Evolutionary conservation across 2,329 filamentous ascomycete species (phyloP).

Genomic region (Malbranchea cinnamomea): DNA sequence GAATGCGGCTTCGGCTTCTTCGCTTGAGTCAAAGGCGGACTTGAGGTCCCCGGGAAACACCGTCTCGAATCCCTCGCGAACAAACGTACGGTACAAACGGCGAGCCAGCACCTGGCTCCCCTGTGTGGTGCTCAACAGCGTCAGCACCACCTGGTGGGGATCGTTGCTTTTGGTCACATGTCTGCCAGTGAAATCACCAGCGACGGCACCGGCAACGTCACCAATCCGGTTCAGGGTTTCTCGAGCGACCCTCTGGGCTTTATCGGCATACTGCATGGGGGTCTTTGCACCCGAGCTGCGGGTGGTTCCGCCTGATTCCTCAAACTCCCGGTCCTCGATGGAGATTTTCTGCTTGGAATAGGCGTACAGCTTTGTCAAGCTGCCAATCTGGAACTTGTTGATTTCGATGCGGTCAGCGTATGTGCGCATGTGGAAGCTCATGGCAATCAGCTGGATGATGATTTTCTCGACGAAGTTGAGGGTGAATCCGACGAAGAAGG

Average conservation of each 20-base stretch:
- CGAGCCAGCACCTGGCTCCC: slow-evolving; percentile 75
- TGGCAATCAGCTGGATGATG: slow-evolving; percentile 85
- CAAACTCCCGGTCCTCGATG: slow-evolving; percentile 63
- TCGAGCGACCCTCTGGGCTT: slow-evolving; percentile 58
- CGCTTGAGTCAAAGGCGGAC: slow-evolving; percentile 61
- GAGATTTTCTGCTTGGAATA: slow-evolving; percentile 50
- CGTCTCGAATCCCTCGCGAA: slow-evolving; percentile 57
- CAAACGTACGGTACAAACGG: slow-evolving; percentile 75
- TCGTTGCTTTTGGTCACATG: slow-evolving; percentile 53
- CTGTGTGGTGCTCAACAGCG: slow-evolving; percentile 55
- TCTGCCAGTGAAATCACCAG: slow-evolving; percentile 80
- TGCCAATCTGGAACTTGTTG: slow-evolving; percentile 77
- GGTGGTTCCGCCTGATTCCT: slow-evolving; percentile 39
- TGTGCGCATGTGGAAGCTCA: slow-evolving; percentile 79
- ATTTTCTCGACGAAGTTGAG: slow-evolving; percentile 87
- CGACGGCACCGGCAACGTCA: slow-evolving; percentile 70
- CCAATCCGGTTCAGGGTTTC: slow-evolving; percentile 66
- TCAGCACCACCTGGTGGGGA: slow-evolving; percentile 68
- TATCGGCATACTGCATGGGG: slow-evolving; percentile 55
- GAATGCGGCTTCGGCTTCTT: slow-evolving; percentile 82
- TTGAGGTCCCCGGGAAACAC: slow-evolving; percentile 66
- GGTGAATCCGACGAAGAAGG: slow-evolving; percentile 62
- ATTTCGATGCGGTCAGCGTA: slow-evolving; percentile 82
- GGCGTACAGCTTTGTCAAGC: slow-evolving; percentile 47
- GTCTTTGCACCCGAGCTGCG: slow-evolving; percentile 49